phyloP scores from a whole-genome alignment of 129 eudicot species.

The Helianthus tuberosus region DNA sequence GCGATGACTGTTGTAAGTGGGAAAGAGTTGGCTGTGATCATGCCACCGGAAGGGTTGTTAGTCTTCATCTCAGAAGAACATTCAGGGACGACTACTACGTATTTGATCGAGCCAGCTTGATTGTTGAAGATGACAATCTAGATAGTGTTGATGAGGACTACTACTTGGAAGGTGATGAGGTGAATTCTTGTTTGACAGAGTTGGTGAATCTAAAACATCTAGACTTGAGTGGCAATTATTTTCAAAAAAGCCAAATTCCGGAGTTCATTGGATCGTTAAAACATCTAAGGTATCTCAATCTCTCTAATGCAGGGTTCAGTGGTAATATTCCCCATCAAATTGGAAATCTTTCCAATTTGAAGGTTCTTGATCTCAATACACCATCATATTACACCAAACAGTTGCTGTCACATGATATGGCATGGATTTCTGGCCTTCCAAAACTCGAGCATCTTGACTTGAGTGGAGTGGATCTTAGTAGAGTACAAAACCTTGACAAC shows the following conservation, averaged over 20 bases:
- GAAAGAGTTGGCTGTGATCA: slow-evolving; percentile 17
- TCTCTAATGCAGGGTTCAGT: background rate
- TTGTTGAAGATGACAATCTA: background rate
- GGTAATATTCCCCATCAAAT: slow-evolving; percentile 27
- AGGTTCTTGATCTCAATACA: slow-evolving; percentile 22
- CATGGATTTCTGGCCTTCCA: background rate
- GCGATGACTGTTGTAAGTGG: slow-evolving; percentile 26
- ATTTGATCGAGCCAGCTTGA: background rate
- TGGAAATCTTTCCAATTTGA: slow-evolving; percentile 31
- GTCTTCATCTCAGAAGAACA: slow-evolving; percentile 17
- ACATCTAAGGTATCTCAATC: slow-evolving; percentile 23
- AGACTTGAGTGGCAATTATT: slow-evolving; percentile 21
- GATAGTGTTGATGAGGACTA: background rate
- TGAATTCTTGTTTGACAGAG: slow-evolving; percentile 6
- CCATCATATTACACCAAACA: too few relatives aligned
- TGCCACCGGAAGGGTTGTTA: background rate
- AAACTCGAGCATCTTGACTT: slow-evolving; percentile 11
- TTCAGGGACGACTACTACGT: background rate
- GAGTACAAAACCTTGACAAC: background rate
- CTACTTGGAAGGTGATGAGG: background rate
- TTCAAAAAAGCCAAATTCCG: background rate
- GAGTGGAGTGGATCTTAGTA: slow-evolving; percentile 7
- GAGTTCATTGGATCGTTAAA: slow-evolving; percentile 22
- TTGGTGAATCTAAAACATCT: slow-evolving; percentile 12
- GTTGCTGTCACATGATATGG: background rate